These are phyloP conservation scores for Entomortierella lignicola DNA, from an alignment of 192 early-diverging fungal species.

Conservation along the genomic window DNA sequence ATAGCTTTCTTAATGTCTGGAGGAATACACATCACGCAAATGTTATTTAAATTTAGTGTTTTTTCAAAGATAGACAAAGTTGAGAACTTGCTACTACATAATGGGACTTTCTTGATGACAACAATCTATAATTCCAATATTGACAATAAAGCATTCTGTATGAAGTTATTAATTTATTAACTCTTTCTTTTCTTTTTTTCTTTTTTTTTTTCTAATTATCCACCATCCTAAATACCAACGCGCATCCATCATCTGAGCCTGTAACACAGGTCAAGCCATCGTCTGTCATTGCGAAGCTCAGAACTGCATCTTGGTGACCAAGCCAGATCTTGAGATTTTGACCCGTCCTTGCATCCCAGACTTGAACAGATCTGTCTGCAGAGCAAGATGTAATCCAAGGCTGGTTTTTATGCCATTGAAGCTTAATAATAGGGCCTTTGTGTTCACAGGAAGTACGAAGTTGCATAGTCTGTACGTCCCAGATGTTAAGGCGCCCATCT, in stretches of 20 bases:
- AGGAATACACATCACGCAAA: background rate
- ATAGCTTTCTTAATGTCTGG: background rate
- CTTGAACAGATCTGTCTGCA: conserved; percentile 80
- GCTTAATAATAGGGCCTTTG: conserved; percentile 85
- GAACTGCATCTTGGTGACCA: conserved; percentile 90
- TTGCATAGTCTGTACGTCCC: conserved; percentile 89
- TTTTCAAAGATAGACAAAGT: no score
- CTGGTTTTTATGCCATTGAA: conserved; percentile 76
- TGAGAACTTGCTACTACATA: no score
- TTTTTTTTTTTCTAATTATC: conserved; percentile 30
- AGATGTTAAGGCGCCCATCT: conserved; percentile 90
- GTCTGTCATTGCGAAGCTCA: conserved; percentile 81
- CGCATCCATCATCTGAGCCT: conserved; percentile 87
- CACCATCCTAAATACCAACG: conserved; percentile 72
- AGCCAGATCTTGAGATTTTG: conserved; percentile 75
- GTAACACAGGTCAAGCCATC: conserved; percentile 82
- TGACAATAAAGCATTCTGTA: no score
- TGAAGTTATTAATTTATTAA: no score
- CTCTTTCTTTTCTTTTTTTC: background rate
- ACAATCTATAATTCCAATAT: no score
- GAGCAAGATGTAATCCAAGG: conserved; percentile 82
- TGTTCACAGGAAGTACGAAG: conserved; percentile 86
- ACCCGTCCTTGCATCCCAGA: conserved; percentile 95
- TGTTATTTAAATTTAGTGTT: conserved; percentile 2
- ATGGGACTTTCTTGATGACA: no score